These are phyloP conservation scores for Eucalyptus albens DNA, from an alignment of 345 rosid species.

Conservation along the genomic window DNA sequence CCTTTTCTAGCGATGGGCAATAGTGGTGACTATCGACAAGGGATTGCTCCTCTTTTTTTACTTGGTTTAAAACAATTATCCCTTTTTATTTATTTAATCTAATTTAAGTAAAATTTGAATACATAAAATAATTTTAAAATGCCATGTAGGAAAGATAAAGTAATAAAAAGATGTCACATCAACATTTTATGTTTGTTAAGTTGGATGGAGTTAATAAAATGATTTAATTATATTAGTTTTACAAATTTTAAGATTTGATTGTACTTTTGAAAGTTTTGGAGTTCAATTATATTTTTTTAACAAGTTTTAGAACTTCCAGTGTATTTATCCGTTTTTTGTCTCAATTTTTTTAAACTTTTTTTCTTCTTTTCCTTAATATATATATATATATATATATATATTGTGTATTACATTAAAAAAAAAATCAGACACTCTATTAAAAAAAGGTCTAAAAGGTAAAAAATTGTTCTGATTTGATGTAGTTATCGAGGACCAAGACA, in stretches of 20 bases:
- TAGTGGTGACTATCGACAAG: not conserved
- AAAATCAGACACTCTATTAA: not conserved
- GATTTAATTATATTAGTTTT: too few species aligned
- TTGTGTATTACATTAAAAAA: not conserved
- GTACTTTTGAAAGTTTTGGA: not conserved
- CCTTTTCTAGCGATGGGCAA: not conserved
- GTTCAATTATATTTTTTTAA: too few species aligned
- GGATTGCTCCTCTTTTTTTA: not conserved
- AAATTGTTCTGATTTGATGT: not conserved
- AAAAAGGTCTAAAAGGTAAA: not conserved
- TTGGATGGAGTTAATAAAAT: not conserved
- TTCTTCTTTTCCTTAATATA: not conserved
- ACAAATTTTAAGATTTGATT: too few species aligned
- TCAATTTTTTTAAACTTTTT: too few species aligned
- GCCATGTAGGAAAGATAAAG: not conserved
- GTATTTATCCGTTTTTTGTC: not conserved
- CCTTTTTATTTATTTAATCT: too few species aligned
- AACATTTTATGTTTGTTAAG: not conserved
- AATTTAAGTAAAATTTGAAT: too few species aligned
- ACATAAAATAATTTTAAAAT: too few species aligned
- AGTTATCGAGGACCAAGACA: not conserved
- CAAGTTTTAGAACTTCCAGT: not conserved
- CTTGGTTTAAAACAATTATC: not conserved
- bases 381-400: too few species aligned
- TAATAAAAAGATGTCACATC: not conserved